phyloP scores from a whole-genome alignment of 164 flowering plant species.

The Dillenia suffruticosa region DNA sequence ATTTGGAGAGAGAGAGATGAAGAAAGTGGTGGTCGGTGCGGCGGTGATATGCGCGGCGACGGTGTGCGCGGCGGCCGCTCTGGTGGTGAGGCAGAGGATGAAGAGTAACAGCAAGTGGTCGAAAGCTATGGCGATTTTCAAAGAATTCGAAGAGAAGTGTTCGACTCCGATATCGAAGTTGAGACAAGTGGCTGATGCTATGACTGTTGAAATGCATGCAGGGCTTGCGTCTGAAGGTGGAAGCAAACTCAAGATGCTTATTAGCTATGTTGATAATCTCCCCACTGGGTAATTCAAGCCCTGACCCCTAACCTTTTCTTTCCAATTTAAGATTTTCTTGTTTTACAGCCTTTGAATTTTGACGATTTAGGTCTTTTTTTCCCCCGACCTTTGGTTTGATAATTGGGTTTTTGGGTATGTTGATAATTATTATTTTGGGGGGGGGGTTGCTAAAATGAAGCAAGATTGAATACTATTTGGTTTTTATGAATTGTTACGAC shows the following conservation, averaged over 20 bases:
- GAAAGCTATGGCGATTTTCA: conserved; percentile 53
- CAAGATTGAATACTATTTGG: too few species aligned
- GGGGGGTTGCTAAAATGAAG: too few species aligned
- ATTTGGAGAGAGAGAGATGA: conserved; percentile 25
- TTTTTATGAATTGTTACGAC: too few species aligned
- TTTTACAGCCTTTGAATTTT: neutral
- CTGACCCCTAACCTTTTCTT: neutral
- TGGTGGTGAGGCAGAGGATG: conserved; percentile 65
- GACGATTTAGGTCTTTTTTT: too few species aligned
- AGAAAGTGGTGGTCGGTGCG: conserved; percentile 68
- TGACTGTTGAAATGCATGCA: conserved; percentile 96
- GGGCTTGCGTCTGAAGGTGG: conserved; percentile 96
- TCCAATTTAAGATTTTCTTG: neutral
- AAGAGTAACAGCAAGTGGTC: conserved; percentile 54
- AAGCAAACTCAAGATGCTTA: conserved; percentile 94
- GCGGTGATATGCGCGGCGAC: conserved; percentile 79
- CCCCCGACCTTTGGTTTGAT: too few species aligned
- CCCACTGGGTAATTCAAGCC: conserved; percentile 64
- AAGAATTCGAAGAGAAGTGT: conserved; percentile 73
- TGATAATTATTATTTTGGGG: too few species aligned
- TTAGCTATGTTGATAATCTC: conserved; percentile 88
- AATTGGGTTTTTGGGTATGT: too few species aligned
- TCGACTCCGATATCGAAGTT: conserved; percentile 62
- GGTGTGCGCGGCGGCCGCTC: conserved; percentile 72
- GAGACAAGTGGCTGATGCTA: conserved; percentile 83